phyloP scores from a whole-genome alignment of 257 asterid genomes.

The Leptodermis oblonga region DNA sequence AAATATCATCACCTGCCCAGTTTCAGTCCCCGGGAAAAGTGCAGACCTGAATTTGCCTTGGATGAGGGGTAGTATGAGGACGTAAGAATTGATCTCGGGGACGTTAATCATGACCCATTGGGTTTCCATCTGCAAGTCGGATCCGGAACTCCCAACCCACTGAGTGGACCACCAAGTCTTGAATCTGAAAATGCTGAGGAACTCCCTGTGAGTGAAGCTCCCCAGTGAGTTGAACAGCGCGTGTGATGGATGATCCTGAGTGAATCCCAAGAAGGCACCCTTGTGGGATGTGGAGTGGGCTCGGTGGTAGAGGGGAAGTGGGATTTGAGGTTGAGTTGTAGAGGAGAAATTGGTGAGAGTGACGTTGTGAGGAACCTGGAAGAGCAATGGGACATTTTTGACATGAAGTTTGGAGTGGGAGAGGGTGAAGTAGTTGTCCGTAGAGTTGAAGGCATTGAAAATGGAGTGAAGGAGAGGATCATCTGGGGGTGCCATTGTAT shows the following conservation, averaged over 20 bases:
- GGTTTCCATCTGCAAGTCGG: constrained; percentile 71
- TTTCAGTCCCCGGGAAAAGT: constrained; percentile 52
- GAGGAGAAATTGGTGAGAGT: constrained; percentile 46
- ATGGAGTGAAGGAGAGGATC: constrained; percentile 29
- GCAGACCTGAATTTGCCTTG: constrained; percentile 65
- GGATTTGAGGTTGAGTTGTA: constrained; percentile 31
- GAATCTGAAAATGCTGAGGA: constrained; percentile 75
- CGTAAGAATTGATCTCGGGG: constrained; percentile 52
- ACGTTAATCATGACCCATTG: constrained; percentile 66
- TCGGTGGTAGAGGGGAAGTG: constrained; percentile 36
- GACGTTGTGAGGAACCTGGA: constrained; percentile 53
- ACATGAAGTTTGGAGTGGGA: constrained; percentile 37
- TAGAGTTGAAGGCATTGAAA: constrained; percentile 17
- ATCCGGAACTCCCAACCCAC: constrained; percentile 65
- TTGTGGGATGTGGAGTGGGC: constrained; percentile 37
- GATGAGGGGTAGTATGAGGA: constrained; percentile 48
- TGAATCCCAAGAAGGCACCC: constrained; percentile 68
- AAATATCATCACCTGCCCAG: constrained; percentile 42
- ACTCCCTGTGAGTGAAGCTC: constrained; percentile 47
- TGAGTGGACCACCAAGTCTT: constrained; percentile 92
- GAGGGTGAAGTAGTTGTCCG: constrained; percentile 32
- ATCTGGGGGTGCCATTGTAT: constrained; percentile 49
- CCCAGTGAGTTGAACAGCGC: constrained; percentile 55
- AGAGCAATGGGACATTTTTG: constrained; percentile 36
- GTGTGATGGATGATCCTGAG: constrained; percentile 35